These are phyloP conservation scores for Hemisphaericaspora subhashii DNA, from an alignment of 1,139 yeast species.

Conservation along the genomic window DNA sequence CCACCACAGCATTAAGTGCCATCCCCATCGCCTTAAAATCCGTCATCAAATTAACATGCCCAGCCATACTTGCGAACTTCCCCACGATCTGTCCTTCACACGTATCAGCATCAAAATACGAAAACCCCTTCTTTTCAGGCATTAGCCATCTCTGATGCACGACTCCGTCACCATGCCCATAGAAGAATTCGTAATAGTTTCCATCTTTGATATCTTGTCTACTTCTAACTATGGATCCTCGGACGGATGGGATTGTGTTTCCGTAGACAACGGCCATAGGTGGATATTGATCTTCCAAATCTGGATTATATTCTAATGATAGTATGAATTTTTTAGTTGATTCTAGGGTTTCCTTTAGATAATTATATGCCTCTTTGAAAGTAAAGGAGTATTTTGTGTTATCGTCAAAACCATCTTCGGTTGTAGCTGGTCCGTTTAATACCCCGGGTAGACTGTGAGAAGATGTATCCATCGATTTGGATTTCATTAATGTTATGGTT, in stretches of 20 bases:
- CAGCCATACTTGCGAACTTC: constrained; percentile 61
- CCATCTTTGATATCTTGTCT: constrained; percentile 68
- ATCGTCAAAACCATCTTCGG: constrained; percentile 9
- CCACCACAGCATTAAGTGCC: constrained; percentile 61
- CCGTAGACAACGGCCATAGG: constrained; percentile 84
- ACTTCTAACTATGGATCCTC: constrained; percentile 69
- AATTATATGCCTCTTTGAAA: constrained; percentile 63
- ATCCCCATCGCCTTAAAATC: constrained; percentile 71
- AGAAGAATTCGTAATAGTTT: constrained; percentile 70
- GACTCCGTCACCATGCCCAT: constrained; percentile 94
- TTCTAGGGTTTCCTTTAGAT: constrained; percentile 60
- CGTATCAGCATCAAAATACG: constrained; percentile 30
- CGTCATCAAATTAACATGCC: constrained; percentile 78
- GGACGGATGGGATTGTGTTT: constrained; percentile 76
- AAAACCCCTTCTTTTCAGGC: constrained; percentile 73
- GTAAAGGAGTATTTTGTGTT: constrained; percentile 27
- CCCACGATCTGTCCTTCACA: constrained; percentile 58
- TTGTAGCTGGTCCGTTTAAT: constrained; percentile 2
- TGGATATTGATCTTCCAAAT: constrained; percentile 56
- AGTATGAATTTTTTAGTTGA: constrained; percentile 59
- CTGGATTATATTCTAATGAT: constrained; percentile 56
- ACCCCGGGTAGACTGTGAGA: neutral
- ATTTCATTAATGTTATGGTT: neutral
- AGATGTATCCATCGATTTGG: constrained; percentile 3
- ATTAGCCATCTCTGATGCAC: constrained; percentile 79